Evolutionary conservation across 108 stramenopile genomes (phyloP), one percentile per base, ranked within the genome.

Genomic region (Discostella stelligeroides): DNA sequence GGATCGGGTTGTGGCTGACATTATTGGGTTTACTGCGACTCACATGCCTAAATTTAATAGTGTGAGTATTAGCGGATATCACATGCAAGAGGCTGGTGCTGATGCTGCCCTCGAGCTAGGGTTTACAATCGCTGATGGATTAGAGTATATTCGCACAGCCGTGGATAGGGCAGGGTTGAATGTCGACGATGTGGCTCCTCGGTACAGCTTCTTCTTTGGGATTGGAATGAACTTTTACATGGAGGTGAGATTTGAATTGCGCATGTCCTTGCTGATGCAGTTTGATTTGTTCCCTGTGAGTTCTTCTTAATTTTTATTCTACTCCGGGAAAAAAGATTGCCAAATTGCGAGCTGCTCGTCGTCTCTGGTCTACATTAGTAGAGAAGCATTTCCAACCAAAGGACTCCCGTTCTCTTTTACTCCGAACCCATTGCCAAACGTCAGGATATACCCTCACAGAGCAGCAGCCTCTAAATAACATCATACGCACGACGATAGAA

Each of bases 31-130:
- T 83, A 97, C 94, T 9, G 80, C 96, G n/a, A 63, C 69, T 23
- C 76, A 94, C 80, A 98, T 98, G 97, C 97, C 97, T 27, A 95
- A 96, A 51, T 99, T 93, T 84, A 98, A 99, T 76, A 90, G 88
- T 79, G 95, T 99, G 48, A 88, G 86, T 54, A 98, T 99, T 64
- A 88, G 85, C 8, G 98, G 98, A 46, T 99, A 99, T 81, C 98
- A 99, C 80, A 97, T 99, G 92, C 98, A 99, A 82, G 98, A 99
- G 72, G 98, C 98, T 5, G 98, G 98, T 7, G 98, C 97, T 18
- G 97, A 97, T 82, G 92, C 96, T 11, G 94, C 94, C 27, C 68
- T 98, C 8, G 98, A 99, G 72, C 90, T 99, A 57, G 98, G 95
- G 17, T 96, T 99, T 72, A 99, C 98, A 18, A 90, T 99, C 42